phyloP scores from a whole-genome alignment of 2,329 filamentous ascomycete genomes.

The Ceratocystis alfenasii region DNA sequence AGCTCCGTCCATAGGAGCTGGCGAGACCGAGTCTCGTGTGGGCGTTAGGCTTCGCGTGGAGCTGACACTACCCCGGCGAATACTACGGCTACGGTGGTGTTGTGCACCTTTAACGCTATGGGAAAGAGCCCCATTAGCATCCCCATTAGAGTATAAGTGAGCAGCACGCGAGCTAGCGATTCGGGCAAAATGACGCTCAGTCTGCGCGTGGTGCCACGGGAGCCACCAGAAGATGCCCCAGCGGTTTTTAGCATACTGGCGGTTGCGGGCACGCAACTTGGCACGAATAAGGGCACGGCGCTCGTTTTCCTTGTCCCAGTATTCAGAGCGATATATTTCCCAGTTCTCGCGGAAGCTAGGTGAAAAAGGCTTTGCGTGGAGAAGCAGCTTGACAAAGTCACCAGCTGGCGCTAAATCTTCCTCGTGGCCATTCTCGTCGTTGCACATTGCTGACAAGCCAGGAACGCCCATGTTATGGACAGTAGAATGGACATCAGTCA shows the following conservation, averaged over 20 bases:
- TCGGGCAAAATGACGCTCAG: constrained; percentile 24
- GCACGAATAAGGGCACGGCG: constrained; percentile 60
- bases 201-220: constrained; percentile 45
- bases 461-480: constrained; percentile 27
- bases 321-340: constrained; percentile 87
- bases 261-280: constrained; percentile 57
- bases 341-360: constrained; percentile 92
- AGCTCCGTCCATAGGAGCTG: constrained; percentile 27
- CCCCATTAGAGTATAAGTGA: constrained; percentile 31
- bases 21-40: constrained; percentile 31
- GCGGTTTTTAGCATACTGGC: constrained; percentile 53
- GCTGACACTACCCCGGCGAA: constrained; percentile 41
- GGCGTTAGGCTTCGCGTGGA: constrained; percentile 42
- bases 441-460: constrained; percentile 26
- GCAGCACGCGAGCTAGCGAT: constrained; percentile 19
- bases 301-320: constrained; percentile 96
- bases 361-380: constrained; percentile 89
- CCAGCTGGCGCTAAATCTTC: constrained; percentile 85
- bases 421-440: constrained; percentile 58
- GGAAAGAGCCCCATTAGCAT: constrained; percentile 27
- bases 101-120: constrained; percentile 34
- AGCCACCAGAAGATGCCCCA: constrained; percentile 80
- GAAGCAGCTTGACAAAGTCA: constrained; percentile 78
- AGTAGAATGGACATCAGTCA: constrained; percentile 34
- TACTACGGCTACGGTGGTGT: constrained; percentile 38